These are phyloP conservation scores for Neonothopanus nambi DNA, from an alignment of 1,284 basidiomycete genomes.

Conservation along the genomic window DNA sequence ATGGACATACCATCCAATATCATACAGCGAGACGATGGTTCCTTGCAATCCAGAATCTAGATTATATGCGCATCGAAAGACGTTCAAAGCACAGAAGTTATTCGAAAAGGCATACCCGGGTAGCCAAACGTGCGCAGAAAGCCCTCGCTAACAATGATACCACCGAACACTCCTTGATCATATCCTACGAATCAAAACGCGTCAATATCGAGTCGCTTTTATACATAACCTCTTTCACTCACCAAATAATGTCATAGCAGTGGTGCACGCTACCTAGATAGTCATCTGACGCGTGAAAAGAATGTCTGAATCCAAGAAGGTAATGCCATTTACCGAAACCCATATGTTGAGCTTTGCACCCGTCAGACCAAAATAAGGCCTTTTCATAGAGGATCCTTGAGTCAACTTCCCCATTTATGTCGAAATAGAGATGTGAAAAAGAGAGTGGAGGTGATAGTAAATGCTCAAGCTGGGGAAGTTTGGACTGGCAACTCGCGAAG, in stretches of 20 bases:
- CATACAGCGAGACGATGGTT: slow-evolving; percentile 47
- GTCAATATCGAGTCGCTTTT: neutral
- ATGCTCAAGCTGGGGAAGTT: neutral
- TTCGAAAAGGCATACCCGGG: slow-evolving; percentile 28
- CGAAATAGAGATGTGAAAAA: neutral
- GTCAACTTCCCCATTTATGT: neutral
- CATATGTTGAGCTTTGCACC: slow-evolving; percentile 42
- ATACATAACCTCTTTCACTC: neutral
- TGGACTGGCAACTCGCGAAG: no score
- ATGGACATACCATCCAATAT: slow-evolving; percentile 42
- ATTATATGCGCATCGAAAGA: slow-evolving; percentile 43
- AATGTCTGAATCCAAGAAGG: neutral
- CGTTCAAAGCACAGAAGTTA: slow-evolving; percentile 17
- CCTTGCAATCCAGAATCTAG: slow-evolving; percentile 42
- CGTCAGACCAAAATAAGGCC: slow-evolving; percentile 43
- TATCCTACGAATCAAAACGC: slow-evolving; percentile 32
- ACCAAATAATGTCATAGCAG: slow-evolving; percentile 48
- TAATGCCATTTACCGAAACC: slow-evolving; percentile 30
- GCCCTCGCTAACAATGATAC: slow-evolving; percentile 45
- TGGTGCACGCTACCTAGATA: slow-evolving; percentile 41
- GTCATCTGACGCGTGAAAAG: neutral
- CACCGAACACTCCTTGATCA: slow-evolving; percentile 51
- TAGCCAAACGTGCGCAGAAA: slow-evolving; percentile 46
- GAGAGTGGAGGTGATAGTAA: neutral
- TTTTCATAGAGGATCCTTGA: slow-evolving; percentile 12